Base-by-base conservation (phyloP, 495 filamentous ascomycete genomes). In the Aspergillus haitiensis region DNA sequence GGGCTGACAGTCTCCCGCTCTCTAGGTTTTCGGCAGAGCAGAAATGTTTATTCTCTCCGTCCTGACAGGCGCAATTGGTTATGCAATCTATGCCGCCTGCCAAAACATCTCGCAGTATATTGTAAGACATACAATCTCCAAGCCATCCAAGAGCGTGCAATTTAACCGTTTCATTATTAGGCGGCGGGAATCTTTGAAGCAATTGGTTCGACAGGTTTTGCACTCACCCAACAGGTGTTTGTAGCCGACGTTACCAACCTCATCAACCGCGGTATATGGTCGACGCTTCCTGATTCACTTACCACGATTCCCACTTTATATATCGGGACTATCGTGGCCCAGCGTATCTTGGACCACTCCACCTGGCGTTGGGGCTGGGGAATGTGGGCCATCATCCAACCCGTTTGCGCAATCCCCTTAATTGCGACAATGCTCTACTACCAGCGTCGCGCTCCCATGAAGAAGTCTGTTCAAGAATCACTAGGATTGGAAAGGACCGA, bases 291-390 rank as follows among this genome's bases (percentile, higher is more conserved):
- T 3, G 67, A 70, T 33, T 70, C 67, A 6, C 50, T 67, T 2
- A 70, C 62, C 7, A 64, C 63, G 2, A 56, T 70, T 7, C 67
- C 64, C 0, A 64, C 67, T 0, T 52, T 70, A 5, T 70, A 65
- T 33, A 51, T 70, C 6, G 67, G 67, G 3, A 67, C 67, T 5
- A 63, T 64, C 11, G 60, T 70, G 5, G 64, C 52, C 7, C 56
- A 67, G 47, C 58, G 56, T 10, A 62, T 70, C 40, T 55, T 70
- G 6, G 56, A 63, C 16, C 44, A 65, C 47, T 58, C 60, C 0
- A 60, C 58, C 7, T 70, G 64, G 64, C 67, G 67, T n/a, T 70
- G 64, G 64, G 67, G 64, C 3, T 70, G 63, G 64, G 67, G 67
- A 8, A 70, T 67, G 64, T 70, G 67, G 64, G 67, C 67, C 0